Base-by-base conservation (phyloP, 306 rosid genomes). In the Castanea sativa region DNA sequence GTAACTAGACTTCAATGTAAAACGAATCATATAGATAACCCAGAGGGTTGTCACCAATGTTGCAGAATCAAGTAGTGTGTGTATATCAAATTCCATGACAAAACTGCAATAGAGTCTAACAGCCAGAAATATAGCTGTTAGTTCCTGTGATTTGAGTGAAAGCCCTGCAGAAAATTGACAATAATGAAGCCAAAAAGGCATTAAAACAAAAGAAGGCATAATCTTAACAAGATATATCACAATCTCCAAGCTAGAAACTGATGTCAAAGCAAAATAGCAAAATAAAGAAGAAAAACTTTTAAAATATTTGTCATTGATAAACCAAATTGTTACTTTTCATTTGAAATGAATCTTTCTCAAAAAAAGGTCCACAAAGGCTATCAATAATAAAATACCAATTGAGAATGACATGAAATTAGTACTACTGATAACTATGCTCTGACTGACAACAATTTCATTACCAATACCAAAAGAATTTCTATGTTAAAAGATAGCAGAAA, bases 11-110 rank as follows among this genome's bases (percentile, higher is more conserved):
- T 84, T 86, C 71, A 91, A 85, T 75, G 81, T 82, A 82, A 86
- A 83, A 49, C 93, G 91, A 20, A 91, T 91, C 92, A 83, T 88
- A 76, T 89, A 91, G 56, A 91, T 88, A 60, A 91, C 97, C 93
- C 93, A 92, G 38, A 92, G 84, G 35, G 94, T 92, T 7, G 97
- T 86, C 43, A 30, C 88, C 78, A 92, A 76, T 19, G 97, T 90
- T 73, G 97, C 97, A 51, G 81, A 67, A 77, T 92, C 97, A 56
- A 92, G 92, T 75, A 92, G 4, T 41, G 97, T 92, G 80, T 92
- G 97, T 45, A 92, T 89, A 73, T 92, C 97, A 81, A 85, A 92
- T 84, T 92, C 97, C 91, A 92, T 90, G 9, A 89, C 97, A 81
- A 90, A 86, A 85, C 97, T 92, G 86, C 92, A 90, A 77, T 86